A percentile compares a stretch with the other conserved stretches of the same genome.
Evolutionary conservation across 2,329 filamentous ascomycete genomes (phyloP).

Genomic region (Aureobasidium sp.): DNA sequence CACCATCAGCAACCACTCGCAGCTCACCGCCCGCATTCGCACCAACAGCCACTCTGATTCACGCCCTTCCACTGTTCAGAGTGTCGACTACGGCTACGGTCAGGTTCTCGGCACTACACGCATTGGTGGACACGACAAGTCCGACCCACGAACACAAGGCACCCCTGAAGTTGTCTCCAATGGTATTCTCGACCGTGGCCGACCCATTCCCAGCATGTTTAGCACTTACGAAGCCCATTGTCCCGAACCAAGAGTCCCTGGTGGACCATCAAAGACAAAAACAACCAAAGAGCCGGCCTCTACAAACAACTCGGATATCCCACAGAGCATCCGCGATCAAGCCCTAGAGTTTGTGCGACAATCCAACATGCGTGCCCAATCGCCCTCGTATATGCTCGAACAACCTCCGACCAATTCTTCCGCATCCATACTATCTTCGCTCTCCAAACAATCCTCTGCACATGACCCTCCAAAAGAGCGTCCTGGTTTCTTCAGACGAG

Average conservation of each 20-base stretch:
- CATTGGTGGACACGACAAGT: conserved; percentile 32
- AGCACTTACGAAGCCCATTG: conserved; percentile 35
- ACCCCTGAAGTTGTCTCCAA: conserved; percentile 24
- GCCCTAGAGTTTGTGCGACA: conserved; percentile 44
- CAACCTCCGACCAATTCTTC: neutral
- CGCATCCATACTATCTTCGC: conserved; percentile 36
- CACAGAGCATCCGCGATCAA: conserved; percentile 37
- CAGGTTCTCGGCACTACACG: conserved; percentile 3
- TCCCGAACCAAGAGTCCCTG: conserved; percentile 76
- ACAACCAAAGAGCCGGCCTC: conserved; percentile 32
- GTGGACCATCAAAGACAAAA: conserved; percentile 55
- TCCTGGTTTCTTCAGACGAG: conserved; percentile 84
- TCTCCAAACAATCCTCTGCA: conserved; percentile 7
- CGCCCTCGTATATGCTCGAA: neutral
- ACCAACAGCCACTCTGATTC: conserved; percentile 18
- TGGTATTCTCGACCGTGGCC: conserved; percentile 38
- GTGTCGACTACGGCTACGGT: conserved; percentile 35
- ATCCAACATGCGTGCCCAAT: conserved; percentile 30
- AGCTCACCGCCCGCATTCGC: conserved; percentile 19
- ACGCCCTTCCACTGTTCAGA: conserved; percentile 31
- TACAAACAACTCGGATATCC: conserved; percentile 26
- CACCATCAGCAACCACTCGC: conserved; percentile 32
- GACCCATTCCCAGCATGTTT: conserved; percentile 38
- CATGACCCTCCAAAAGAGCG: conserved; percentile 42
- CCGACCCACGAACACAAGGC: conserved; percentile 52